A percentile compares a stretch with the other conserved stretches of the same genome.
Evolutionary conservation across 352 stramenopile species (phyloP).

Genomic region (Phytophthora tentaculata): DNA sequence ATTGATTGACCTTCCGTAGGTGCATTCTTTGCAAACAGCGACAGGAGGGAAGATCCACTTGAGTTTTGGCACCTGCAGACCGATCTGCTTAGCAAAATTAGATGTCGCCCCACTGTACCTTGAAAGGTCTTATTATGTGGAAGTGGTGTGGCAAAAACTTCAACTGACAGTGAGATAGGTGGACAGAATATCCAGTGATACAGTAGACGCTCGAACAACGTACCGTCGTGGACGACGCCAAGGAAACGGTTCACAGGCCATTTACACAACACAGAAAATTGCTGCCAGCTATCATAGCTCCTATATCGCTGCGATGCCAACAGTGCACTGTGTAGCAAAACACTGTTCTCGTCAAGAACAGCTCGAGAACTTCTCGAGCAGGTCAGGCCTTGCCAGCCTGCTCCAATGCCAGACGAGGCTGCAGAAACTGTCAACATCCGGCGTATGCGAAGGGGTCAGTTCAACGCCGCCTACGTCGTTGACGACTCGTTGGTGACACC

Average conservation of each 20-base stretch:
- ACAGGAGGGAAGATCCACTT: constrained; percentile 1
- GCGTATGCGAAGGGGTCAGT: constrained; percentile 3
- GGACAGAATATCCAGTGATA: constrained; percentile 32
- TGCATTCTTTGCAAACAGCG: constrained; percentile 19
- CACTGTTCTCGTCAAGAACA: too few relatives aligned
- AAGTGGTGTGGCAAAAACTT: constrained; percentile 19
- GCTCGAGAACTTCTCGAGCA: too few relatives aligned
- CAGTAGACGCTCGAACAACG: constrained; percentile 16
- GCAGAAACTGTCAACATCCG: constrained; percentile 1
- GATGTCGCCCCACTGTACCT: constrained; percentile 21
- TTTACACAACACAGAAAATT: not conserved
- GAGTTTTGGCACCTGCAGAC: not conserved
- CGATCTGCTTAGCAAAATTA: not conserved
- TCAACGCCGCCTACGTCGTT: not conserved
- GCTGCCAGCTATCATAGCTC: too few relatives aligned
- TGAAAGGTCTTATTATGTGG: constrained; percentile 25
- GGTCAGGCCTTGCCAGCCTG: too few relatives aligned
- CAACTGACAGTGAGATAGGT: constrained; percentile 24
- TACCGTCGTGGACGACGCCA: constrained; percentile 7
- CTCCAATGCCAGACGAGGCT: constrained; percentile 11
- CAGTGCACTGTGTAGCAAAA: too few relatives aligned
- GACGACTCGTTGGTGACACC: not conserved
- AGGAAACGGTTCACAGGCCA: constrained; percentile 1
- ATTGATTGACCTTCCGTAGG: constrained; percentile 19
- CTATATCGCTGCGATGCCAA: too few relatives aligned